Conservation (phyloP, 306 rosid species). For the Acacia acuminata region DNA sequence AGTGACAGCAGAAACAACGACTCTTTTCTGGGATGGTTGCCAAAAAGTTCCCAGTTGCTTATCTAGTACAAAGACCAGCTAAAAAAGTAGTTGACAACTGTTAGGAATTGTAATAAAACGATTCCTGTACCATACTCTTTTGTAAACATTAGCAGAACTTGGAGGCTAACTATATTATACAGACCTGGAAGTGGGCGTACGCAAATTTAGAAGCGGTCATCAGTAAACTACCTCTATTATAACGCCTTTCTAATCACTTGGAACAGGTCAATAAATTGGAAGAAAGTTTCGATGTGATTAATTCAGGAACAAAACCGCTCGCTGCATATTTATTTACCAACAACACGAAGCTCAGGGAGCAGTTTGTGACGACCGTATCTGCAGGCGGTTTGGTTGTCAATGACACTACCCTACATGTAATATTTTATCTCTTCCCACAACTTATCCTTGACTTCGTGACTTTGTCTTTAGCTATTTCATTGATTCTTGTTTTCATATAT, state of each 20-base stretch:
- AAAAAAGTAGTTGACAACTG: background rate
- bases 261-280: conserved; percentile 82
- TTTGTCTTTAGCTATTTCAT: background rate
- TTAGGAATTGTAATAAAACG: background rate
- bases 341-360: conserved; percentile 75
- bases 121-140: background rate
- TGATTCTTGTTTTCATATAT: conserved; percentile 12
- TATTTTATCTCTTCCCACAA: conserved; percentile 25
- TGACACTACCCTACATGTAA: conserved; percentile 82
- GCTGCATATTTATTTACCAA: conserved; percentile 94
- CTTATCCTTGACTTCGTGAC: conserved; percentile 4
- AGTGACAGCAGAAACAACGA: too few relatives aligned
- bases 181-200: conserved; percentile 19
- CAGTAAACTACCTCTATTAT: background rate
- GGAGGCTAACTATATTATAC: background rate
- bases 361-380: conserved; percentile 63
- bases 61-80: background rate
- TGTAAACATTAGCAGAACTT: background rate
- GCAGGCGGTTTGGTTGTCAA: conserved; percentile 93
- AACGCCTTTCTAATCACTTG: conserved; percentile 18
- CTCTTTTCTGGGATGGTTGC: too few relatives aligned
- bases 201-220: conserved; percentile 6
- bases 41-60: too few relatives aligned
- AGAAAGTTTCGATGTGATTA: conserved; percentile 76
- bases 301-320: conserved; percentile 87